These are phyloP conservation scores for Barnettozyma populi DNA, from an alignment of 805 yeast genomes.

Conservation along the genomic window DNA sequence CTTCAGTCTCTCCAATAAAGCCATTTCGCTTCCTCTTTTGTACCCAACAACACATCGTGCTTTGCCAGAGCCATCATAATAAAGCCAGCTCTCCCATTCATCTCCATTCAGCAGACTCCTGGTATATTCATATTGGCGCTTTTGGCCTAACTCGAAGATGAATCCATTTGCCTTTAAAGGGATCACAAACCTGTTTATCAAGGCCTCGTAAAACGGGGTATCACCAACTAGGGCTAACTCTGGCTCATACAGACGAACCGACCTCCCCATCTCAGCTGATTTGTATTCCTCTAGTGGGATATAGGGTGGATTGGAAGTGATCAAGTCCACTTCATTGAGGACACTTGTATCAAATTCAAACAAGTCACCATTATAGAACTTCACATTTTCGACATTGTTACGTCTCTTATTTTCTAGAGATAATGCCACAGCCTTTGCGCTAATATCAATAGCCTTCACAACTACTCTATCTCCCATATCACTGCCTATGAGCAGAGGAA, in stretches of 20 bases:
- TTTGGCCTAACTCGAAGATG: constrained; percentile 72
- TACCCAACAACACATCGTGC: constrained; percentile 65
- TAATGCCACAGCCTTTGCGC: constrained; percentile 22
- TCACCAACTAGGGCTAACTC: constrained; percentile 73
- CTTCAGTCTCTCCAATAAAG: constrained; percentile 3
- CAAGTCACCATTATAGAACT: constrained; percentile 8
- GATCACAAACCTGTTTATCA: constrained; percentile 41
- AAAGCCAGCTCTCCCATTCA: constrained; percentile 46
- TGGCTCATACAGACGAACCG: constrained; percentile 77
- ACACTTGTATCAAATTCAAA: neutral
- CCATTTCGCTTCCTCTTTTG: constrained; percentile 27
- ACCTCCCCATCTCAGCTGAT: constrained; percentile 41
- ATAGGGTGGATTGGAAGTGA: constrained; percentile 92
- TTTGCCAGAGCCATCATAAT: constrained; percentile 45
- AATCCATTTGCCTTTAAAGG: constrained; percentile 46
- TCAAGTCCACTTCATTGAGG: constrained; percentile 36
- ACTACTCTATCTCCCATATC: constrained; percentile 55
- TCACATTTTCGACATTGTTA: constrained; percentile 10
- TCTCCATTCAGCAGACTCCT: constrained; percentile 11
- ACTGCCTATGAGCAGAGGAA: constrained; percentile 49
- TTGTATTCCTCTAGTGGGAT: constrained; percentile 46
- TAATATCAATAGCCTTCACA: constrained; percentile 36
- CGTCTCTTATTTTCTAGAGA: constrained; percentile 39
- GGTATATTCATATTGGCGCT: constrained; percentile 47
- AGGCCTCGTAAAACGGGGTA: constrained; percentile 58